These are phyloP conservation scores for Phyllosticta citribraziliensis DNA, from an alignment of 2,329 filamentous ascomycete species.

Conservation along the genomic window DNA sequence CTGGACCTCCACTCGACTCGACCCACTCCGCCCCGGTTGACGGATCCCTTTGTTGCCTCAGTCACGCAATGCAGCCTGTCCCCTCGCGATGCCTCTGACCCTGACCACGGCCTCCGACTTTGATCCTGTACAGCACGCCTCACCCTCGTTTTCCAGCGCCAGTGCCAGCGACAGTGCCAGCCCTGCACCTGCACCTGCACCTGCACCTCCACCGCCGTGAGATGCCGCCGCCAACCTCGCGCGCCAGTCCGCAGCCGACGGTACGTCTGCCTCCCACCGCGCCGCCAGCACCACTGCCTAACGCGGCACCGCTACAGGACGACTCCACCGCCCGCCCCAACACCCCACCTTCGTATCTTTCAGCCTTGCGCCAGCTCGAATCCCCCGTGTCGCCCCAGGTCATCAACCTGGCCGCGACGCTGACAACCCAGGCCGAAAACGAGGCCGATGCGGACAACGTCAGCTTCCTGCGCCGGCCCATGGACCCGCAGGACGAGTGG, in stretches of 20 bases:
- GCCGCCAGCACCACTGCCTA: conserved; percentile 7
- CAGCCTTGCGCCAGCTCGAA: conserved; percentile 37
- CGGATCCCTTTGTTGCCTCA: not conserved
- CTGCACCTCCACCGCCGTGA: conserved; percentile 5
- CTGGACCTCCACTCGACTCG: too few species aligned
- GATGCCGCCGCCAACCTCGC: conserved; percentile 29
- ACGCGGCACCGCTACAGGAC: conserved; percentile 1
- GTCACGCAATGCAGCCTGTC: conserved; percentile 6
- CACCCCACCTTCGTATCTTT: conserved; percentile 33
- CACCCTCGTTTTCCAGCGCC: conserved; percentile 3
- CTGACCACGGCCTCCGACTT: conserved; percentile 3
- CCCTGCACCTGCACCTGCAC: not conserved
- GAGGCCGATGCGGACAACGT: conserved; percentile 40
- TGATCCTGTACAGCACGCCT: not conserved
- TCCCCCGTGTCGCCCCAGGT: conserved; percentile 34
- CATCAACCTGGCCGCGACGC: conserved; percentile 41
- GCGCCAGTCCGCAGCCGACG: conserved; percentile 15
- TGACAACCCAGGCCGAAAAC: conserved; percentile 37
- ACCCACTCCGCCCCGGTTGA: too few species aligned
- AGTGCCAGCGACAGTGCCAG: not conserved
- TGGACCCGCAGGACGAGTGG: conserved; percentile 27
- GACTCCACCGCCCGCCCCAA: conserved; percentile 13
- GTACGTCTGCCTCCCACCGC: conserved; percentile 13
- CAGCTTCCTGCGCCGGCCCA: conserved; percentile 38
- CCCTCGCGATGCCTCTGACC: conserved; percentile 10